Evolutionary conservation across 2,329 filamentous ascomycete genomes (phyloP).

Genomic region (Xylariales sp.): DNA sequence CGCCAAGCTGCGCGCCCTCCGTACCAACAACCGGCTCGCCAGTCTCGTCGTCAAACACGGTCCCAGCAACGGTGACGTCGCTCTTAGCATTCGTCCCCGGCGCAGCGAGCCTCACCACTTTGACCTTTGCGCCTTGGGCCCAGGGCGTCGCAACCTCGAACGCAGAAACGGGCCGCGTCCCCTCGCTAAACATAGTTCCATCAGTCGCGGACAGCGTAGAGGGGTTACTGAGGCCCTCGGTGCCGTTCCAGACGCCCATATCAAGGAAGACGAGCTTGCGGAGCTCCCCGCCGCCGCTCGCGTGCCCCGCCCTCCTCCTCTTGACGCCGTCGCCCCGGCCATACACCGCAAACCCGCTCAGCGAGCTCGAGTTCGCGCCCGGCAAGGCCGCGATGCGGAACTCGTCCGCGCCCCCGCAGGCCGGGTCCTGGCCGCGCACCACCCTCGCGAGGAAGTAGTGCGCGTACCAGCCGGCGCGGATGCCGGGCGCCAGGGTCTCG

Average conservation of each 20-base stretch:
- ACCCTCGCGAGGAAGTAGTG: slow-evolving; percentile 51
- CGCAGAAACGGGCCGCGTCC: slow-evolving; percentile 44
- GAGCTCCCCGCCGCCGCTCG: slow-evolving; percentile 27
- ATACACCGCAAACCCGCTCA: slow-evolving; percentile 52
- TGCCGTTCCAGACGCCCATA: slow-evolving; percentile 54
- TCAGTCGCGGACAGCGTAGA: slow-evolving; percentile 50
- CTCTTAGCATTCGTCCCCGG: slow-evolving; percentile 54
- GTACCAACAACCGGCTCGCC: slow-evolving; percentile 42
- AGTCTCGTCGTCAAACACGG: slow-evolving; percentile 48
- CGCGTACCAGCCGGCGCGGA: slow-evolving; percentile 50
- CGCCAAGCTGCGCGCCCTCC: slow-evolving; percentile 27
- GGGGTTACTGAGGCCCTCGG: slow-evolving; percentile 50
- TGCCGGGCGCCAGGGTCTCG: slow-evolving; percentile 48
- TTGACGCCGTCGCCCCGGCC: slow-evolving; percentile 3
- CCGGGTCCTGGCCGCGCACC: slow-evolving; percentile 27
- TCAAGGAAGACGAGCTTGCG: slow-evolving; percentile 52
- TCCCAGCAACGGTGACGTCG: slow-evolving; percentile 48
- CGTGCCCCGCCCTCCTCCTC: neutral
- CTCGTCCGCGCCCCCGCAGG: slow-evolving; percentile 10
- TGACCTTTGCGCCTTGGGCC: slow-evolving; percentile 42
- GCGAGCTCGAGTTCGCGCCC: slow-evolving; percentile 49
- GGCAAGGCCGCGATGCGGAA: slow-evolving; percentile 49
- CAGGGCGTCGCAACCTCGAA: slow-evolving; percentile 49
- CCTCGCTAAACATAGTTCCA: slow-evolving; percentile 47
- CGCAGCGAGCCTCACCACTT: slow-evolving; percentile 46